Base-by-base conservation (phyloP, 257 asterid species). In the Lycium barbarum region DNA sequence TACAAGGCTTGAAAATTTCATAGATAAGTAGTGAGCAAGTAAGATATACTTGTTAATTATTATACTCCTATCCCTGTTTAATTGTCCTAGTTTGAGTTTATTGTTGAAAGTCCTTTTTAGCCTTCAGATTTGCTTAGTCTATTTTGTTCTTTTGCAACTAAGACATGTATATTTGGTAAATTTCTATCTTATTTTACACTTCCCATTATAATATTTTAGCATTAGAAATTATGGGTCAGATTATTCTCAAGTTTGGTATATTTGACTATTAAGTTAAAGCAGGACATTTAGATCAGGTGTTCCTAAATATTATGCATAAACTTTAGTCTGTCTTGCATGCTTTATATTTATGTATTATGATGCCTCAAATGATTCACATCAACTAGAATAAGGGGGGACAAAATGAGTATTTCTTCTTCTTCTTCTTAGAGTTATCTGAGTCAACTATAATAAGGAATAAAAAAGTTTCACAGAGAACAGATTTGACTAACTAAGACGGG, bases 371-470 rank as follows among this genome's bases (percentile, higher is more conserved):
- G n/a, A 66, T 66, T 13, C 11, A 35, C 68, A 66, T 66, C 45
- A 33, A 33, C 73, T 6, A 66, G 45, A 66, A 66, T 66, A 33
- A 13, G 20, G 47, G 47, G 11, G 20, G n/a, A 13, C 20, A 65
- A 33, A 66, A 66, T 11, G 43, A n/a, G 13, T 18, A 18, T 61
- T 61, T 18, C 68, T 61, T 70, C 76, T 67, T 53, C 58, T 53
- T 70, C 35, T 71, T 71, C 55, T 71, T 71, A 40, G 79, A 71
- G 79, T 71, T 43, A 40, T 71, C 9, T 71, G 79, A 71, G 79
- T 71, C 79, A 40, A 20, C 55, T 71, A 68, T 68, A 36, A 68
- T 40, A 40, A 38, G 15, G 54, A 70, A 40, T 38, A 40, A 40
- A 40, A 11, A 9, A 17, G 7, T 17, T 40, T 47, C 79, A 17